Percentiles rank a stretch among this genome's conserved stretches.
Conservation (phyloP, 2,329 filamentous ascomycete genomes). For the Huntiella abstrusa region DNA sequence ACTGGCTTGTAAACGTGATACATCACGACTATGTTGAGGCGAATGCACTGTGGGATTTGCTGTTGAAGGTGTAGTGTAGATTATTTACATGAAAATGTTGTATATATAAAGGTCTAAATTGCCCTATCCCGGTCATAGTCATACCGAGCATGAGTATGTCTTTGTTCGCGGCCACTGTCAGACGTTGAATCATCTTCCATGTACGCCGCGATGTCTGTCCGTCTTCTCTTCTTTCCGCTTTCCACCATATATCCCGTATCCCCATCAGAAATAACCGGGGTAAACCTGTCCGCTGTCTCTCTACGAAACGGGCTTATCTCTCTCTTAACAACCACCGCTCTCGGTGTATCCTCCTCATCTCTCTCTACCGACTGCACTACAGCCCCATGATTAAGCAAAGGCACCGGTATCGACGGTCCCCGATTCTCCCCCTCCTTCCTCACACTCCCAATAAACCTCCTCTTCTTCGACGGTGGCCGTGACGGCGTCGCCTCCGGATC, state of each 20-base stretch:
- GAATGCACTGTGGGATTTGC: constrained; percentile 52
- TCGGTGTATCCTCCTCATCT: background rate
- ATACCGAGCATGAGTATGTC: background rate
- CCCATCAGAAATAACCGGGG: too few relatives aligned
- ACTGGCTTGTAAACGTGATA: constrained; percentile 83
- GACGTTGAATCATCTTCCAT: too few relatives aligned
- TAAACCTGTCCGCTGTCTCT: too few relatives aligned
- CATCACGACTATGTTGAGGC: constrained; percentile 59
- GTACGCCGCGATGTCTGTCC: too few relatives aligned
- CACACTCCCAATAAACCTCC: background rate
- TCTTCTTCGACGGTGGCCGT: constrained; percentile 2
- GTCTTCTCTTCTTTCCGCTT: too few relatives aligned
- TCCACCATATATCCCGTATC: too few relatives aligned
- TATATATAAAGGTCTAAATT: constrained; percentile 1
- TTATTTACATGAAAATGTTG: background rate
- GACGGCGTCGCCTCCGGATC: constrained; percentile 10
- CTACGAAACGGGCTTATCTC: too few relatives aligned
- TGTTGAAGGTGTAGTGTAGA: constrained; percentile 18
- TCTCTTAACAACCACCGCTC: too few relatives aligned
- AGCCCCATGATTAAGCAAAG: background rate
- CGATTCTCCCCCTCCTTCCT: background rate
- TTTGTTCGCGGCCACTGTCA: background rate
- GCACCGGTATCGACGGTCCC: background rate
- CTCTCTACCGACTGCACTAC: background rate
- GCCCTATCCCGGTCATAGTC: background rate